phyloP scores from a whole-genome alignment of 768 basidiomycete genomes.

The Xerocomus brunneocitrinus region DNA sequence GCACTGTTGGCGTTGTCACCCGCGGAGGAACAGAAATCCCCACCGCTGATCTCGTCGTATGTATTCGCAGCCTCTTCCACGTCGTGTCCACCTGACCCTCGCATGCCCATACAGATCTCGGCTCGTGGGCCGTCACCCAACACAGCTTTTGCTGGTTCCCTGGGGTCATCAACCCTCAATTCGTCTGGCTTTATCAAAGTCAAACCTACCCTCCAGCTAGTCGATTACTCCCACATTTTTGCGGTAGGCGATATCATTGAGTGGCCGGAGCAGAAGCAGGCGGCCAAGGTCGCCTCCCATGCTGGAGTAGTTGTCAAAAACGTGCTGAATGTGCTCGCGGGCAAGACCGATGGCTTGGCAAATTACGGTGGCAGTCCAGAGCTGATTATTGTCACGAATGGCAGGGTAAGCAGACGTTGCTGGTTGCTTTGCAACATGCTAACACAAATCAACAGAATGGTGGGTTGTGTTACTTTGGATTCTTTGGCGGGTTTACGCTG shows the following conservation, averaged over 20 bases:
- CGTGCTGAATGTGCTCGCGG: slow-evolving; percentile 40
- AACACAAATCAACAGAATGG: slow-evolving; percentile 32
- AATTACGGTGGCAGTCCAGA: slow-evolving; percentile 49
- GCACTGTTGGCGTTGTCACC: slow-evolving; percentile 40
- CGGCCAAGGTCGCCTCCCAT: slow-evolving; percentile 45
- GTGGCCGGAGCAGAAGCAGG: slow-evolving; percentile 59
- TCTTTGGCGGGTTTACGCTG: slow-evolving; percentile 42
- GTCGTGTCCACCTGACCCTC: background rate
- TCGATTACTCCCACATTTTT: slow-evolving; percentile 48
- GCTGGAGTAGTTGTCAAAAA: slow-evolving; percentile 45
- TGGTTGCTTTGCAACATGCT: background rate
- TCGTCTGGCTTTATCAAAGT: slow-evolving; percentile 46
- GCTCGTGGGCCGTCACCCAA: slow-evolving; percentile 41
- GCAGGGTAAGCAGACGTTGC: slow-evolving; percentile 39
- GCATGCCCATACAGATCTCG: slow-evolving; percentile 14
- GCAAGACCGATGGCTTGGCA: slow-evolving; percentile 30
- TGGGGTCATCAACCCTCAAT: slow-evolving; percentile 36
- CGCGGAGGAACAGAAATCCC: slow-evolving; percentile 45
- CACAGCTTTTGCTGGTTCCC: slow-evolving; percentile 48
- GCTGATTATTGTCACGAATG: slow-evolving; percentile 50
- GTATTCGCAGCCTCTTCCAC: slow-evolving; percentile 11
- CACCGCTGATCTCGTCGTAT: slow-evolving; percentile 55
- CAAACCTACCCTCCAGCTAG: slow-evolving; percentile 53
- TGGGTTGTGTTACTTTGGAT: slow-evolving; percentile 35
- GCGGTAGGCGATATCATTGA: slow-evolving; percentile 65